Evolutionary conservation across 2,329 filamentous ascomycete species (phyloP).

Genomic region (Paecilomyces fulvus): DNA sequence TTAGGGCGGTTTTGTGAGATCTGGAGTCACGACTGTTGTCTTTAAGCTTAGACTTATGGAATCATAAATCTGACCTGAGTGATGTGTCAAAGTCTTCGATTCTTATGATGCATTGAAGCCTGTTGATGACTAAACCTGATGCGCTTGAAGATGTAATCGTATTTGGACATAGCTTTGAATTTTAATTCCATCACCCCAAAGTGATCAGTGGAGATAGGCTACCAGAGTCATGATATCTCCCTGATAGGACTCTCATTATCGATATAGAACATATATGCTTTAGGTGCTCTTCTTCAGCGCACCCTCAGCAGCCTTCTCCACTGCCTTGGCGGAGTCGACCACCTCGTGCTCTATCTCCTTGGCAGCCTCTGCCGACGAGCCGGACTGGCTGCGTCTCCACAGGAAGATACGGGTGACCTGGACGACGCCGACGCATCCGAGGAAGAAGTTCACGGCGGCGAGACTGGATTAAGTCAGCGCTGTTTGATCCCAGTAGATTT

Average conservation of each 20-base stretch:
- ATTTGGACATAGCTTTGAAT: neutral
- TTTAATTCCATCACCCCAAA: neutral
- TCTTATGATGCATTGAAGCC: neutral
- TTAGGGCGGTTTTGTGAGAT: too few species aligned
- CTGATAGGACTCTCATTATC: neutral
- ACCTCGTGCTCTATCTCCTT: slow-evolving; percentile 31
- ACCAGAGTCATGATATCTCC: neutral
- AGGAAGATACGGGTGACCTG: slow-evolving; percentile 71
- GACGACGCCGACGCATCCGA: slow-evolving; percentile 75
- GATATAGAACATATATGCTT: neutral
- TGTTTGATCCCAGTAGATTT: neutral
- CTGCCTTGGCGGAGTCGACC: slow-evolving; percentile 27
- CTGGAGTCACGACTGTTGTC: too few species aligned
- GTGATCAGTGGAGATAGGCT: neutral
- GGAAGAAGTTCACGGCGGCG: slow-evolving; percentile 96
- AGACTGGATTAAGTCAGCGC: slow-evolving; percentile 45
- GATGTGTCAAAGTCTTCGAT: neutral
- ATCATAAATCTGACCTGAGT: neutral
- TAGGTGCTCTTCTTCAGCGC: neutral
- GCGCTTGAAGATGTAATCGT: neutral
- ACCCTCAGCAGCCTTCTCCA: slow-evolving; percentile 14
- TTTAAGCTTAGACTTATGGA: too few species aligned
- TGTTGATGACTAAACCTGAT: neutral
- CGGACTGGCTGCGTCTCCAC: slow-evolving; percentile 52
- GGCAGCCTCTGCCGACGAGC: slow-evolving; percentile 27